Conservation (phyloP, 2,329 filamentous ascomycete genomes). For the Neurospora sp. region DNA sequence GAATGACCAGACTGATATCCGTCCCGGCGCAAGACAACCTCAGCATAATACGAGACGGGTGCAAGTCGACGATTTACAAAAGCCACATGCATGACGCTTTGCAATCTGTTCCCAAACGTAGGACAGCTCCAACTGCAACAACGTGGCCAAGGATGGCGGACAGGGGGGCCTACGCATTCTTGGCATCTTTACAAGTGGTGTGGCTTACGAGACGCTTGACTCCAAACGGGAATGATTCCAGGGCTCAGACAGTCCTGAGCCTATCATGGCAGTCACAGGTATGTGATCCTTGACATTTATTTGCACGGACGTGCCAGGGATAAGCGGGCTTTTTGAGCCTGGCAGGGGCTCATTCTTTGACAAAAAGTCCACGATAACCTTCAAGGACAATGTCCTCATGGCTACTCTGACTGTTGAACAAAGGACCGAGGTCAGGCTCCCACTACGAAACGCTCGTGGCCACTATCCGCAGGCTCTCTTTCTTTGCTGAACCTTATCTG, state of each 20-base stretch:
- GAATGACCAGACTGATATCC: not conserved
- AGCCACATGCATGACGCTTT: not conserved
- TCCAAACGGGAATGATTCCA: slow-evolving; percentile 6
- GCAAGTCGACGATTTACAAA: not conserved
- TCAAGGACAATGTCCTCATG: slow-evolving; percentile 6
- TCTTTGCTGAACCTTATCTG: not conserved
- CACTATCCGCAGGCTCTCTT: not conserved
- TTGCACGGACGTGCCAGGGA: slow-evolving; percentile 10
- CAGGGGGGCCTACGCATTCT: not conserved
- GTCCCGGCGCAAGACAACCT: not conserved
- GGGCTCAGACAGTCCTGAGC: slow-evolving; percentile 7
- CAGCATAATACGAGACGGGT: not conserved
- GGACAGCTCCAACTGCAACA: not conserved
- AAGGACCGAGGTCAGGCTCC: not conserved
- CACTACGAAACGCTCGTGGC: not conserved
- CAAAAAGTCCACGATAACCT: slow-evolving; percentile 5
- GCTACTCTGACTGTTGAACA: not conserved
- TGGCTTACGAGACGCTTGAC: slow-evolving; percentile 10
- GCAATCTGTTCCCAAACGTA: not conserved
- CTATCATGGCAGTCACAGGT: slow-evolving; percentile 8
- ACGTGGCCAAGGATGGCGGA: not conserved
- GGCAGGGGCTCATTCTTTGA: slow-evolving; percentile 11
- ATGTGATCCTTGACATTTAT: slow-evolving; percentile 11
- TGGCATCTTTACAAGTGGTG: not conserved
- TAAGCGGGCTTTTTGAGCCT: slow-evolving; percentile 5